Conservation (phyloP, 108 stramenopile species). For the Schizochytrium sp. region DNA sequence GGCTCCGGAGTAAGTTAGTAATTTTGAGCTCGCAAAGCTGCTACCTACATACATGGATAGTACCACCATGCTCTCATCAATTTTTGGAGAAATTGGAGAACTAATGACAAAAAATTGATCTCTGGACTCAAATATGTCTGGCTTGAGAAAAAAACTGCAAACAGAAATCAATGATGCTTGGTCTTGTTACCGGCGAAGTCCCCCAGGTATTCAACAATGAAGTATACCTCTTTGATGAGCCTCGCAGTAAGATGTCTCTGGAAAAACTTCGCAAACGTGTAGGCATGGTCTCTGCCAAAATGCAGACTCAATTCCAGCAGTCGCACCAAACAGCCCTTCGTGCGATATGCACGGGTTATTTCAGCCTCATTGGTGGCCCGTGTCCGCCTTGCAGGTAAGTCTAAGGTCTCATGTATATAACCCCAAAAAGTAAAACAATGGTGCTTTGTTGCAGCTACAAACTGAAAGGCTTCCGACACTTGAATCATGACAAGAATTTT, state of each 20-base stretch:
- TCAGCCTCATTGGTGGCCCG: constrained; percentile 50
- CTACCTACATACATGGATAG: too few species aligned
- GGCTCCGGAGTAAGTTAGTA: constrained; percentile 29
- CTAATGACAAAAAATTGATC: background rate
- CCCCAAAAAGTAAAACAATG: too few species aligned
- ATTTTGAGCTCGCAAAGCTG: background rate
- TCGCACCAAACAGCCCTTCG: constrained; percentile 39
- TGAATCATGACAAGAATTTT: too few species aligned
- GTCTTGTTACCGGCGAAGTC: constrained; percentile 9
- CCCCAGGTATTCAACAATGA: constrained; percentile 33
- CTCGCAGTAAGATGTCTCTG: background rate
- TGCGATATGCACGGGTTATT: constrained; percentile 4
- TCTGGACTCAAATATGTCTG: too few species aligned
- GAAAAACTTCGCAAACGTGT: background rate
- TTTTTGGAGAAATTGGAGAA: too few species aligned
- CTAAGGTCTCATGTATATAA: too few species aligned
- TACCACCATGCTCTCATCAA: too few species aligned
- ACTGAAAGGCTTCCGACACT: too few species aligned
- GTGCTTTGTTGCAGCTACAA: too few species aligned
- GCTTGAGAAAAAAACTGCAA: too few species aligned
- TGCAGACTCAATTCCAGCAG: constrained; percentile 44
- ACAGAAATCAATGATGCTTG: constrained; percentile 50
- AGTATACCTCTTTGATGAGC: background rate
- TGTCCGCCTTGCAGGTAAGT: constrained; percentile 24
- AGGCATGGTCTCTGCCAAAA: constrained; percentile 35